Percentiles rank a stretch among this genome's conserved stretches.
Evolutionary conservation across 140 eudicot species (phyloP).

Genomic region (Ambrosia hybrid): DNA sequence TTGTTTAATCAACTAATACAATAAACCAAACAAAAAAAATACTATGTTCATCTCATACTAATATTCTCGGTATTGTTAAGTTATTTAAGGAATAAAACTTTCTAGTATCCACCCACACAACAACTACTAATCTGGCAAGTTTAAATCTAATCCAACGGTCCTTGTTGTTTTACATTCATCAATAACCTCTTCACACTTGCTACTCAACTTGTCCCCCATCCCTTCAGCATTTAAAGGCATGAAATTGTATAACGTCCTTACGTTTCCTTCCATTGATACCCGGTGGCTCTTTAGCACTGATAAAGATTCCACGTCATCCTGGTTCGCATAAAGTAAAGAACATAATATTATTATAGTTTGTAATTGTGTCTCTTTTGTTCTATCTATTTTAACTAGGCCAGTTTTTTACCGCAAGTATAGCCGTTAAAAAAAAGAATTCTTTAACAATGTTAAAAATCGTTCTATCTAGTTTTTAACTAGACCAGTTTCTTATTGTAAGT

Average conservation of each 20-base stretch:
- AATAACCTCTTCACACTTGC: conserved; percentile 8
- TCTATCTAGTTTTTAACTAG: too few species aligned
- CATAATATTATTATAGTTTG: too few species aligned
- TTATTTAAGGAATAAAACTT: background rate
- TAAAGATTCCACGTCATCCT: conserved; percentile 30
- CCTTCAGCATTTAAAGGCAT: conserved; percentile 24
- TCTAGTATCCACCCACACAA: conserved; percentile 5
- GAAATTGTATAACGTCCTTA: background rate
- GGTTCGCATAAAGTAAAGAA: background rate
- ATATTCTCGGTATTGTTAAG: conserved; percentile 24
- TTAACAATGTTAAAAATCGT: too few species aligned
- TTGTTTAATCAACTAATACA: background rate
- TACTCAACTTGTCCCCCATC: conserved; percentile 1
- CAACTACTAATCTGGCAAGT: conserved; percentile 5
- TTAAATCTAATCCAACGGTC: conserved; percentile 26
- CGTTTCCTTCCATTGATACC: conserved; percentile 1
- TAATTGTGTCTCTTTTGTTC: too few species aligned
- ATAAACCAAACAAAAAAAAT: conserved; percentile 24
- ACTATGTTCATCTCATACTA: conserved; percentile 29
- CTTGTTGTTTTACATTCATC: conserved; percentile 4
- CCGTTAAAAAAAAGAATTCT: too few species aligned
- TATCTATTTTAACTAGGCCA: too few species aligned
- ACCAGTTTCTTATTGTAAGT: too few species aligned
- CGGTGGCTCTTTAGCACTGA: conserved; percentile 11
- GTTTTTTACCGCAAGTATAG: too few species aligned